A percentile compares a stretch with the other conserved stretches of the same genome.
These are phyloP conservation scores for Cercospora sojina DNA, from an alignment of 2,329 filamentous ascomycete genomes.

Conservation along the genomic window DNA sequence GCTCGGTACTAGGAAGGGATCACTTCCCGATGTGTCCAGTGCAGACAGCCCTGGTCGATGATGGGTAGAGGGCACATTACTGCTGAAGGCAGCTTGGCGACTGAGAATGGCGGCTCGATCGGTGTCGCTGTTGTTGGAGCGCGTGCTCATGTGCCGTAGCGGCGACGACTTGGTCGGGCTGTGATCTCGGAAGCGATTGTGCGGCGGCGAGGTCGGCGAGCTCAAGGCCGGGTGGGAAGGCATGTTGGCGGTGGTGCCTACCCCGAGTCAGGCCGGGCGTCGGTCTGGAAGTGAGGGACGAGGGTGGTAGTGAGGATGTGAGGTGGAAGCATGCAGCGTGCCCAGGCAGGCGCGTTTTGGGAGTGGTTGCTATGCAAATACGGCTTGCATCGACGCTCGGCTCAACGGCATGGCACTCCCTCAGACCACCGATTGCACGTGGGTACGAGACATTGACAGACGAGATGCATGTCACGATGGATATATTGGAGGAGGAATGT, in stretches of 20 bases:
- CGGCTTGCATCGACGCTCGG: not conserved
- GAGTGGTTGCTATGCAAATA: constrained; percentile 22
- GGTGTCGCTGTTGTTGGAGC: constrained; percentile 37
- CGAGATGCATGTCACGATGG: not conserved
- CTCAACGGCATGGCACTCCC: not conserved
- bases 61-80: constrained; percentile 34
- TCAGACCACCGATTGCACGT: not conserved
- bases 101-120: constrained; percentile 32
- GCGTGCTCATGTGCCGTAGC: constrained; percentile 38
- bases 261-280: constrained; percentile 11
- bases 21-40: constrained; percentile 30
- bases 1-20: constrained; percentile 35
- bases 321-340: not conserved
- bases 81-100: constrained; percentile 33
- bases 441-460: not conserved
- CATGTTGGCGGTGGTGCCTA: constrained; percentile 24
- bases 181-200: constrained; percentile 36
- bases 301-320: constrained; percentile 5
- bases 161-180: constrained; percentile 38
- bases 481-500: not conserved
- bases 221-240: constrained; percentile 27
- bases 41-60: constrained; percentile 30
- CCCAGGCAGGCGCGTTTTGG: not conserved
- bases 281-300: not conserved
- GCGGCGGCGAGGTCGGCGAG: constrained; percentile 36